These are phyloP conservation scores for Malus orientalis DNA, from an alignment of 306 rosid species.

Conservation along the genomic window DNA sequence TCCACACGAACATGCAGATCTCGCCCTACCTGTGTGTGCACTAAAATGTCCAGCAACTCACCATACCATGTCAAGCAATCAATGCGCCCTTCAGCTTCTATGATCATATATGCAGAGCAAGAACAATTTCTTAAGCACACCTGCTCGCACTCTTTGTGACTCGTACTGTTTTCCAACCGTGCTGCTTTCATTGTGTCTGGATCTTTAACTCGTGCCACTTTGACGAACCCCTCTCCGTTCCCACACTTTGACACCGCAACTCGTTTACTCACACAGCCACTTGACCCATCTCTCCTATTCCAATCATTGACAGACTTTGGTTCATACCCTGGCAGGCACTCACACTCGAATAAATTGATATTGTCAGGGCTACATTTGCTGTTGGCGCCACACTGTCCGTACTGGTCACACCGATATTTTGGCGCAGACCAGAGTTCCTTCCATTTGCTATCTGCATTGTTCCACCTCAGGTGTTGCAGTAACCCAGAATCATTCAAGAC, in stretches of 20 bases:
- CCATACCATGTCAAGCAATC: constrained; percentile 50
- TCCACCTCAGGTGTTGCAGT: not conserved
- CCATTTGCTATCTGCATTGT: not conserved
- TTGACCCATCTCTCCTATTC: constrained; percentile 30
- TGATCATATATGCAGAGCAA: constrained; percentile 37
- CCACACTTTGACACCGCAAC: constrained; percentile 13
- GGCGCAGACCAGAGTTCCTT: constrained; percentile 23
- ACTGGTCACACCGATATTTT: constrained; percentile 26
- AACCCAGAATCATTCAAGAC: not conserved
- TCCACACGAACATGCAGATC: constrained; percentile 42
- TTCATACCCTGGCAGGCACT: constrained; percentile 47
- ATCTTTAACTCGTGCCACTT: constrained; percentile 25
- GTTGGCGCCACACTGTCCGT: constrained; percentile 38
- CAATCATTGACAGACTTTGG: constrained; percentile 26
- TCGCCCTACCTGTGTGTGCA: constrained; percentile 18
- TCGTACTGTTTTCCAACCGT: not conserved
- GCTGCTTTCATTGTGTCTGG: constrained; percentile 38
- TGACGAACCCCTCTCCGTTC: constrained; percentile 46
- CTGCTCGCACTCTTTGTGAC: constrained; percentile 18
- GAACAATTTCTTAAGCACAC: constrained; percentile 43
- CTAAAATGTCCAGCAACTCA: constrained; percentile 34
- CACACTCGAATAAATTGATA: constrained; percentile 21
- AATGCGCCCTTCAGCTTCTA: constrained; percentile 9
- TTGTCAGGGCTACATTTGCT: constrained; percentile 36
- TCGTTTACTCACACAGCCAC: constrained; percentile 46